Evolutionary conservation across 2,329 filamentous ascomycete genomes (phyloP), one percentile per base, ranked within the genome.

Genomic region (Periconia sp.): DNA sequence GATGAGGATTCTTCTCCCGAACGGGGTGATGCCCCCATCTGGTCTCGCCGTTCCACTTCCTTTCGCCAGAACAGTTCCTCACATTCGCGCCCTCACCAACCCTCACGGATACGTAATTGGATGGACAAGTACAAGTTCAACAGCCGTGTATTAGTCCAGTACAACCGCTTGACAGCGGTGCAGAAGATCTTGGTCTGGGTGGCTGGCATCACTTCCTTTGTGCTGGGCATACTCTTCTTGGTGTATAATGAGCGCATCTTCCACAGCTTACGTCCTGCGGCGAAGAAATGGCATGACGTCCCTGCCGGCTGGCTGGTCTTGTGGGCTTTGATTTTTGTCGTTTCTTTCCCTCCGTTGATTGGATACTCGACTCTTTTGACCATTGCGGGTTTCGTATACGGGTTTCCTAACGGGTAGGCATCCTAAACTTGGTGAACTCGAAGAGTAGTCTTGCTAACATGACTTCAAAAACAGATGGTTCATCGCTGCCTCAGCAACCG

Each of bases 291-390:
- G 92, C 85, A 91, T 66, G 81, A 85, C 30, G 77, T 92, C 6
- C 82, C 79, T 1, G 86, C 82, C 49, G 93, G 91, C 42, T 90
- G 86, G 79, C 74, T 86, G 55, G 83, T 97, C 47, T 80, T 94
- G 40, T 96, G 91, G 84, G 71, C 83, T 31, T 77, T 90, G 63
- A 87, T 89, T 35, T 91, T 92, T 71, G 70, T 83, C 41, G 88
- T 92, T 15, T 90, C 88, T 2, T 95, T 96, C 72, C 92, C 92
- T 18, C 92, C 92, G 2, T 74, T 96, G 64, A 88, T 97, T 58
- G 92, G 92, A 14, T 96, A 96, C 79, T 90, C 88, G 56, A 90
- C 88, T 1, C 87, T 88, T 63, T 79, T 89, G 30, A 90, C 87
- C 1, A 80, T 89, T 18, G 79, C 85, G 3, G 88, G 88, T 0